Evolutionary conservation across 2,329 filamentous ascomycete species (phyloP).

Genomic region (Magnaporthiopsis incrustans): DNA sequence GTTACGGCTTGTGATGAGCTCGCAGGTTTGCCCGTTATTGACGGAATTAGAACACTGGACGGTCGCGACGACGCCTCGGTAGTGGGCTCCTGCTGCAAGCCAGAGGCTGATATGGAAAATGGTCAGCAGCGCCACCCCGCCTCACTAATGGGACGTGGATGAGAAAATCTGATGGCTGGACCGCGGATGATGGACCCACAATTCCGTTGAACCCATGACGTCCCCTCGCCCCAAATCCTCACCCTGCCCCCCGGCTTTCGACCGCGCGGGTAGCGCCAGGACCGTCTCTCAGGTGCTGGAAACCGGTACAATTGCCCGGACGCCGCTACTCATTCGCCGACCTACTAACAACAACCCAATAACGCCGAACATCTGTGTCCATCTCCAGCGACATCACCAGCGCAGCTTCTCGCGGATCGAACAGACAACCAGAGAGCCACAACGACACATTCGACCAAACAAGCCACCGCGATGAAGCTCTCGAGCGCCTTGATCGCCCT

Average conservation of each 20-base stretch:
- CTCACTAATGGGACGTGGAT: not conserved
- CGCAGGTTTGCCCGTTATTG: not conserved
- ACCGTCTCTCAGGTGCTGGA: not conserved
- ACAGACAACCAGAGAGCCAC: not conserved
- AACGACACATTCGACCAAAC: not conserved
- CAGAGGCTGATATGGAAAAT: no score
- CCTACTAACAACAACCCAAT: not conserved
- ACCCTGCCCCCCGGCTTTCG: not conserved
- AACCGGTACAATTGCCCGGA: not conserved
- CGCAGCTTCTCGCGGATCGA: not conserved
- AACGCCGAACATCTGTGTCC: not conserved
- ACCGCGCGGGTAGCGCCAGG: no score
- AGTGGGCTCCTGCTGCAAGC: no score
- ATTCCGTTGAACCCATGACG: not conserved
- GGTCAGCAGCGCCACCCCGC: constrained; percentile 1
- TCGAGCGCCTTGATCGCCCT: constrained; percentile 35
- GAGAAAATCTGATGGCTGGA: not conserved
- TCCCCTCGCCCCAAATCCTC: not conserved
- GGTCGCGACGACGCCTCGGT: no score
- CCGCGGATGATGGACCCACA: not conserved
- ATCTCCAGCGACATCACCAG: not conserved
- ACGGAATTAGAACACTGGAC: not conserved
- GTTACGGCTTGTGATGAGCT: not conserved
- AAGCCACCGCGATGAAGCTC: constrained; percentile 27
- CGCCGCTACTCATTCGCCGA: not conserved